Percentiles rank a stretch among this genome's conserved stretches.
Evolutionary conservation across 106 monocot species (phyloP).

Genomic region (Ottelia alismoides): DNA sequence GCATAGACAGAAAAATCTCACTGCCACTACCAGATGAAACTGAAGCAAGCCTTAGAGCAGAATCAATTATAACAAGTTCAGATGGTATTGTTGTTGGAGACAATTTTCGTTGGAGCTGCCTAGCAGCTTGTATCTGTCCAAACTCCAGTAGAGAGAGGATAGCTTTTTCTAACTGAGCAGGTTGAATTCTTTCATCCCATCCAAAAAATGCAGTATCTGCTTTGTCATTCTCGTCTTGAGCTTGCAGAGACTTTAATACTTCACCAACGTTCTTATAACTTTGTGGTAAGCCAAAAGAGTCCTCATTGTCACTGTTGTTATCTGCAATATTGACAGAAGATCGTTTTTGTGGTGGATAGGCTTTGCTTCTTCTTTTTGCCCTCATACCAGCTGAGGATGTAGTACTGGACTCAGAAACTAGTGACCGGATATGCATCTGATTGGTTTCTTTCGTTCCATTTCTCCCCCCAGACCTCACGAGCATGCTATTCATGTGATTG

Average conservation of each 20-base stretch:
- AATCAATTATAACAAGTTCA: conserved; percentile 71
- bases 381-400: conserved; percentile 28
- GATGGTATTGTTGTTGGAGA: conserved; percentile 63
- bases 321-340: conserved; percentile 30
- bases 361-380: conserved; percentile 55
- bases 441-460: conserved; percentile 41
- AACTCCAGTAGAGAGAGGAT: conserved; percentile 89
- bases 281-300: conserved; percentile 23
- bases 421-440: conserved; percentile 10
- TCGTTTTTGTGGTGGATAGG: conserved; percentile 23
- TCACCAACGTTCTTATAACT: conserved; percentile 16
- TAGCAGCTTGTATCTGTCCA: conserved; percentile 92
- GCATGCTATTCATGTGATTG: conserved; percentile 51
- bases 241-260: conserved; percentile 19
- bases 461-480: conserved; percentile 33
- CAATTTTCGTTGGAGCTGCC: conserved; percentile 90
- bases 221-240: conserved; percentile 45
- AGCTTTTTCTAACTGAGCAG: conserved; percentile 84
- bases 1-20: conserved; percentile 28
- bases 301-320: conserved; percentile 38
- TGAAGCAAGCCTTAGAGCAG: conserved; percentile 62
- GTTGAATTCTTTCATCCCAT: conserved; percentile 88
- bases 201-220: conserved; percentile 54
- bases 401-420: conserved; percentile 22
- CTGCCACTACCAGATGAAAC: conserved; percentile 35